Conservation (phyloP, 768 basidiomycete species). For the Leccinum incarnatum region DNA sequence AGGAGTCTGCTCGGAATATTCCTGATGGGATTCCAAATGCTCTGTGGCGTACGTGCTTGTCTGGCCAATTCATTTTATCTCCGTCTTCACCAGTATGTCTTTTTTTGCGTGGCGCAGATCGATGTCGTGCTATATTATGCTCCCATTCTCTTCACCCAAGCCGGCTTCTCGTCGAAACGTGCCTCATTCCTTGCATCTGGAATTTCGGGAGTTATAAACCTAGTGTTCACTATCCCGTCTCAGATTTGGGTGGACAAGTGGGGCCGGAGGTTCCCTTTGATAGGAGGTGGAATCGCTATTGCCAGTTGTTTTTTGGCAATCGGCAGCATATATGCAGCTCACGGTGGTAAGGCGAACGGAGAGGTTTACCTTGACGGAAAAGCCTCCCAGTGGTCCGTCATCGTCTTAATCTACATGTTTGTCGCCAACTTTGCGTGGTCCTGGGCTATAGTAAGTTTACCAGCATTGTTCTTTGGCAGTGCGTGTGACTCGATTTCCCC, state of each 20-base stretch:
- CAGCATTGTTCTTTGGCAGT: not conserved
- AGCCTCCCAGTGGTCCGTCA: conserved; percentile 36
- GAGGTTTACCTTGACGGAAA: conserved; percentile 23
- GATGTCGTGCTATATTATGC: conserved; percentile 38
- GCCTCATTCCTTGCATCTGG: conserved; percentile 51
- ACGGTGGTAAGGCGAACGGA: conserved; percentile 31
- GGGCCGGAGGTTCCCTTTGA: conserved; percentile 35
- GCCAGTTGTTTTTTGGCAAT: conserved; percentile 40
- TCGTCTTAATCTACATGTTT: conserved; percentile 48
- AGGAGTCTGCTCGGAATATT: conserved; percentile 42
- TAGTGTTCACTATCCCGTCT: conserved; percentile 37
- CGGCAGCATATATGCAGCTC: conserved; percentile 42
- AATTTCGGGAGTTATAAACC: conserved; percentile 44
- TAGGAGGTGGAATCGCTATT: conserved; percentile 43
- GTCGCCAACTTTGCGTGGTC: conserved; percentile 41
- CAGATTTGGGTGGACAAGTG: conserved; percentile 42
- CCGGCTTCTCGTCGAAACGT: conserved; percentile 46
- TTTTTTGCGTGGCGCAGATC: conserved; percentile 16
- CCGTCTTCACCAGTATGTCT: not conserved
- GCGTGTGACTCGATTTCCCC: not conserved
- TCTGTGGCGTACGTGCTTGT: conserved; percentile 24
- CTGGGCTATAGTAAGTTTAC: conserved; percentile 40
- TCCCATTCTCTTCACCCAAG: conserved; percentile 48
- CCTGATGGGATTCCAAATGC: conserved; percentile 44
- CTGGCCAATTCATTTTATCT: not conserved